Evolutionary conservation across 2,329 filamentous ascomycete species (phyloP).

Genomic region (Epichloe gansuensis): DNA sequence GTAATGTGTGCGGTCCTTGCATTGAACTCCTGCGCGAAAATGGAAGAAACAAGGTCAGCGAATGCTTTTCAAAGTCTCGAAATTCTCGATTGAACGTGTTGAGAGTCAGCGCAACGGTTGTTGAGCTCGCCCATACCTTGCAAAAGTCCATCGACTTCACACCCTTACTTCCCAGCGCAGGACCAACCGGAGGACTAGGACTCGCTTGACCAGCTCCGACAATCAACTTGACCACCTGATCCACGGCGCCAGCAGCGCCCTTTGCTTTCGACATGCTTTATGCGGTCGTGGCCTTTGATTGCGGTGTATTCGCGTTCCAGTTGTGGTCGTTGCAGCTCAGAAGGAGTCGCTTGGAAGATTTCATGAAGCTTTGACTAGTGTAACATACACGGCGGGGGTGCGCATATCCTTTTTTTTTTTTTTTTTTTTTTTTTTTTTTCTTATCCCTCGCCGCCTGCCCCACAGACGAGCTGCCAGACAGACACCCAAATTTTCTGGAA

Average conservation of each 20-base stretch:
- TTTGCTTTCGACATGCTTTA: constrained; percentile 40
- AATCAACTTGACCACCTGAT: constrained; percentile 91
- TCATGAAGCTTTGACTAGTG: neutral
- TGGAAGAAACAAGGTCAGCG: constrained; percentile 7
- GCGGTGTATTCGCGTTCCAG: constrained; percentile 3
- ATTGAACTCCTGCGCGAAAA: constrained; percentile 71
- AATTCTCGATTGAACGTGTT: neutral
- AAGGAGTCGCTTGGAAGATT: constrained; percentile 7
- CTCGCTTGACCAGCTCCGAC: constrained; percentile 92
- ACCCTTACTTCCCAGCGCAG: constrained; percentile 90
- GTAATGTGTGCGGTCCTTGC: constrained; percentile 78
- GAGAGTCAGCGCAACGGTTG: neutral
- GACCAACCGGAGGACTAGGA: constrained; percentile 90
- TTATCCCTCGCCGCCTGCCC: neutral
- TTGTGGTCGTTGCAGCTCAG: neutral
- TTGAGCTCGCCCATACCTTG: constrained; percentile 52
- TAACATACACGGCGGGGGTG: constrained; percentile 1
- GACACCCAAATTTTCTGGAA: constrained; percentile 1
- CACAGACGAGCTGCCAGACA: neutral
- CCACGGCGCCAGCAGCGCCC: constrained; percentile 28
- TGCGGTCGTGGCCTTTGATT: constrained; percentile 7
- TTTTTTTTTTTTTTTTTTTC: constrained; percentile 1
- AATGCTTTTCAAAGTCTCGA: neutral
- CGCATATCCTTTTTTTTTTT: neutral
- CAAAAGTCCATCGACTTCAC: constrained; percentile 99